These are phyloP conservation scores for Sporisorium scitamineum DNA, from an alignment of 1,284 basidiomycete species.

Conservation along the genomic window DNA sequence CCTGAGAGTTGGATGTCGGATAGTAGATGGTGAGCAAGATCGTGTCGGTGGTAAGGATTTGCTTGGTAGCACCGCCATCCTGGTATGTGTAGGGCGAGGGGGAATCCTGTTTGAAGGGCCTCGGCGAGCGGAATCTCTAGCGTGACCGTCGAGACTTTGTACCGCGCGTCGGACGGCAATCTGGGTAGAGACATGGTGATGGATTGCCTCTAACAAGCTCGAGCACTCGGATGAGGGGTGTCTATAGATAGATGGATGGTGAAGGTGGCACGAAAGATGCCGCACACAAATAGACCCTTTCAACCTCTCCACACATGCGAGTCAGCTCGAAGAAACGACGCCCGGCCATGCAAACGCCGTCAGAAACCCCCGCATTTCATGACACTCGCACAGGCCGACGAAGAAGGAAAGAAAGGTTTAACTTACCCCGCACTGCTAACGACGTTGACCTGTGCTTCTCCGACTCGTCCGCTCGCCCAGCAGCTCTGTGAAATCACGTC, in stretches of 20 bases:
- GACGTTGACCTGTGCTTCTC: background rate
- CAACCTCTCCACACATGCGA: background rate
- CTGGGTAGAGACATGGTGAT: conserved; percentile 35
- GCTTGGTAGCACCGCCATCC: conserved; percentile 26
- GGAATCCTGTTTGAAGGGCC: conserved; percentile 35
- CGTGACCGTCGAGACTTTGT: conserved; percentile 53
- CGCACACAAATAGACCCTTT: background rate
- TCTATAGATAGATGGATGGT: background rate
- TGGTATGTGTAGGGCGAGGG: conserved; percentile 30
- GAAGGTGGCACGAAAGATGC: background rate
- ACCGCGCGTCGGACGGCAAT: conserved; percentile 21
- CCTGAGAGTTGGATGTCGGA: conserved; percentile 45
- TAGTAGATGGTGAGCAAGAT: conserved; percentile 63
- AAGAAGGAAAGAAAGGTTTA: background rate
- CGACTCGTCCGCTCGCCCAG: no score
- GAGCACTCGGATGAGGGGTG: background rate
- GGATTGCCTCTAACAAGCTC: background rate
- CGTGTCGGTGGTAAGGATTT: conserved; percentile 50
- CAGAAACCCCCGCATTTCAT: no score
- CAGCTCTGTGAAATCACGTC: no score
- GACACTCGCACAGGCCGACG: background rate
- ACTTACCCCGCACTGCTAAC: background rate
- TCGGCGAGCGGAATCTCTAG: conserved; percentile 53
- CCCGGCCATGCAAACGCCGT: no score
- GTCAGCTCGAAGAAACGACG: no score